phyloP scores from a whole-genome alignment of 2,329 filamentous ascomycete genomes.

The Colletotrichum truncatum region DNA sequence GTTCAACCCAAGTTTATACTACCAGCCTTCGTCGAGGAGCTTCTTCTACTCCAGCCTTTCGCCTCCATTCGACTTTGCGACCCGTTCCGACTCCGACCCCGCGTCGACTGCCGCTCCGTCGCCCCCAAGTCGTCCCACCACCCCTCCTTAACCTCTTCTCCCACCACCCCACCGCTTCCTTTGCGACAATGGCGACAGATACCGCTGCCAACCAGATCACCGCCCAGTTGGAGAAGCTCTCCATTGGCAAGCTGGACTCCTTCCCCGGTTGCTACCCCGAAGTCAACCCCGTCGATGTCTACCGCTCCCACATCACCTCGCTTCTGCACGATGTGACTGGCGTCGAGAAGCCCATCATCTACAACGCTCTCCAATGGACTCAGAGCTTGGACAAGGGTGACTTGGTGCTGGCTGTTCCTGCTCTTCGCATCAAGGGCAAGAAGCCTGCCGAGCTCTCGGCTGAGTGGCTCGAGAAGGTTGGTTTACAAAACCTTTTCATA shows the following conservation, averaged over 20 bases:
- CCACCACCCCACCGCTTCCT: not conserved
- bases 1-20: constrained; percentile 4
- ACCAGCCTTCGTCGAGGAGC: constrained; percentile 15
- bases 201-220: constrained; percentile 42
- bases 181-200: constrained; percentile 36
- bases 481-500: no score
- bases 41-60: not conserved
- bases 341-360: constrained; percentile 76
- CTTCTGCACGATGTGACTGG: constrained; percentile 75
- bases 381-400: constrained; percentile 84
- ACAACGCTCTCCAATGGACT: constrained; percentile 81
- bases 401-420: constrained; percentile 79
- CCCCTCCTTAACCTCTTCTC: not conserved
- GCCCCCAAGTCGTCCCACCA: constrained; percentile 10
- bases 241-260: constrained; percentile 45
- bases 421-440: constrained; percentile 79
- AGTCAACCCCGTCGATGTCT: constrained; percentile 81
- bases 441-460: constrained; percentile 70
- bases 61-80: constrained; percentile 6
- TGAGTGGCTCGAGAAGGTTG: constrained; percentile 70
- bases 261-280: constrained; percentile 71
- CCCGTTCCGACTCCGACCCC: not conserved
- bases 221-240: constrained; percentile 44
- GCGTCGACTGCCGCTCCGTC: not conserved
- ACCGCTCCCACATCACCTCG: constrained; percentile 79